These are phyloP conservation scores for Straminergon stramineum DNA, from an alignment of 225 moss, liverwort and hornwort species.

Conservation along the genomic window DNA sequence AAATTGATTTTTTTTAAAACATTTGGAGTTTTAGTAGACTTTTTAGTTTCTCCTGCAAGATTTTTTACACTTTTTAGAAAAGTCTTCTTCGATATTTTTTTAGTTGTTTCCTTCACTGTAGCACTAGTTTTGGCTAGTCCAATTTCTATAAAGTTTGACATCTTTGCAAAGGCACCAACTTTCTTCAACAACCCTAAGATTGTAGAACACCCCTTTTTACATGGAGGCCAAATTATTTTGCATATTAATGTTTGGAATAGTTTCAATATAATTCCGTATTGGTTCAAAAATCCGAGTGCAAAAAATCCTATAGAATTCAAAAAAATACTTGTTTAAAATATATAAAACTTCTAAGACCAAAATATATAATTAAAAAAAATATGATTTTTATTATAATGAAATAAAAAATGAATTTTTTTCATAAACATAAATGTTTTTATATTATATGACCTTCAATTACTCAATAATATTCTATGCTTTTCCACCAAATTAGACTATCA, in stretches of 20 bases:
- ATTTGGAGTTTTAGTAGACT: background rate
- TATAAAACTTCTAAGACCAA: rapidly evolving
- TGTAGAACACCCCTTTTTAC: background rate
- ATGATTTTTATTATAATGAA: background rate
- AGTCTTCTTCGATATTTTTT: background rate
- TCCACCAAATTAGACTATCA: rapidly evolving
- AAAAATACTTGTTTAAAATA: too few species aligned
- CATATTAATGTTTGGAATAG: background rate
- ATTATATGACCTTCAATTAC: background rate
- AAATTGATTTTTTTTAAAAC: background rate
- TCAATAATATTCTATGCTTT: background rate
- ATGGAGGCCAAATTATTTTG: background rate
- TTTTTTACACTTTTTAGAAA: background rate
- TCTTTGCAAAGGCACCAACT: background rate
- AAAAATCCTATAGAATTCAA: background rate
- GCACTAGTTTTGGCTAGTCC: background rate
- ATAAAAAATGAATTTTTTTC: background rate
- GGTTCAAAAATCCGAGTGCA: background rate
- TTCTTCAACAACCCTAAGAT: background rate
- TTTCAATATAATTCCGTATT: background rate
- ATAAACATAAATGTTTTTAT: rapidly evolving
- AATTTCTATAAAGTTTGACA: background rate
- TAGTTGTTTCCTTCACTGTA: background rate
- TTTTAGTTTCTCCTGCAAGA: background rate
- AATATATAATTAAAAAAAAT: too few species aligned